phyloP scores from a whole-genome alignment of 768 basidiomycete genomes.

The Leucosporidium yakuticum region DNA sequence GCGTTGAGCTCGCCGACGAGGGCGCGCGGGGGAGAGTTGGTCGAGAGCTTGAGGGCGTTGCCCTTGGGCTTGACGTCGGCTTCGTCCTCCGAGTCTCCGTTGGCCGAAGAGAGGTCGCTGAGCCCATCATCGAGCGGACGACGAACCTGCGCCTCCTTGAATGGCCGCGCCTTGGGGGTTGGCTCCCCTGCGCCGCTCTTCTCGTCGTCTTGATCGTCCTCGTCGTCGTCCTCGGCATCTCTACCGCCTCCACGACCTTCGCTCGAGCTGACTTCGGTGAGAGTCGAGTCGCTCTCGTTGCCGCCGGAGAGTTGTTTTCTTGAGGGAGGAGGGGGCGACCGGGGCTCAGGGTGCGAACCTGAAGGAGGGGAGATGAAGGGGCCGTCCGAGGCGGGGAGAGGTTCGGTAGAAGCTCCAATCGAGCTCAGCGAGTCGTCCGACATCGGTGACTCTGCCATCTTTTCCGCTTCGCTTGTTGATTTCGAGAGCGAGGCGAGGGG shows the following conservation, averaged over 20 bases:
- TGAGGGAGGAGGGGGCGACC: background rate
- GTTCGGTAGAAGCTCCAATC: conserved; percentile 30
- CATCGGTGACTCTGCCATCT: too few species aligned
- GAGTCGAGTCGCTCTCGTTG: conserved; percentile 27
- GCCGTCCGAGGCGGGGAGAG: conserved; percentile 19
- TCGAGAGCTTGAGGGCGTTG: too few species aligned
- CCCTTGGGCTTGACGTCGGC: too few species aligned
- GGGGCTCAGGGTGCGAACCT: conserved; percentile 6
- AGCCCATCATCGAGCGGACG: too few species aligned
- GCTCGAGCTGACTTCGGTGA: conserved; percentile 15
- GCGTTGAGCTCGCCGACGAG: too few species aligned
- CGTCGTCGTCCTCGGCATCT: conserved; percentile 1
- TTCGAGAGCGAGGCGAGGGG: too few species aligned
- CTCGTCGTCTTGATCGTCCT: background rate
- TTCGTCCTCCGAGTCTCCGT: too few species aligned
- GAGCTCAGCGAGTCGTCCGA: conserved; percentile 31
- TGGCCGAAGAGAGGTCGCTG: too few species aligned
- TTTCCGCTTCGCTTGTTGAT: too few species aligned
- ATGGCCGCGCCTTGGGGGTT: conserved; percentile 1
- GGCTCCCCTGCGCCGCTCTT: background rate
- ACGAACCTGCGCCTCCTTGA: too few species aligned
- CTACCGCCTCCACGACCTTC: background rate
- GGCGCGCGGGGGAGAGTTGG: too few species aligned
- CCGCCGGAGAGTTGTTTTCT: background rate
- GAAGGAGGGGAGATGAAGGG: background rate